Base-by-base conservation (phyloP, 768 basidiomycete genomes). In the Pleurotus cornucopiae region DNA sequence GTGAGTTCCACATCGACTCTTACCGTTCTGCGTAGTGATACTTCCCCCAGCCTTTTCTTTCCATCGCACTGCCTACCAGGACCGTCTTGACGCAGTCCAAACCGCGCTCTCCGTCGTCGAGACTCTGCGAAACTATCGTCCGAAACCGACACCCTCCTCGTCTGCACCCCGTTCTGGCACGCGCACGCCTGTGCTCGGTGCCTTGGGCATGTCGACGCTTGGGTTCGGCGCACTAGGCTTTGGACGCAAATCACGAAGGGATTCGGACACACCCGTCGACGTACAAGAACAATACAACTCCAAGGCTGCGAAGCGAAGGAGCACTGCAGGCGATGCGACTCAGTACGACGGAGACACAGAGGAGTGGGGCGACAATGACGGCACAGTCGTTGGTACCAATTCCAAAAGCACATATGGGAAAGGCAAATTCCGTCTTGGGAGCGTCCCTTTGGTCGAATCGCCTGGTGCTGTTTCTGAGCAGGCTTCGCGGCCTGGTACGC, bases 41-140 rank as follows among this genome's bases (percentile, higher is more conserved):
- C 47, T 12, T 43, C 12, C 40, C 20, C 3, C 38, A 76, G 88
- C 89, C 0, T 87, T 88, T 62, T 76, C 79, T 16, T 92, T 92
- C 69, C 89, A 91, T 66, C 81, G 76, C n/a, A 85, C 81, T 2
- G 90, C 90, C 7, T 92, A 83, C 66, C 78, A 76, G 61, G 89
- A 91, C 34, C 87, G 89, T 48, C 71, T 90, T 4, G 76, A 81
- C 7, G 70, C 73, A n/a, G 77, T 90, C 5, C 69, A 73, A 55
- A 68, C 74, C 40, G 73, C 83, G 1, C 74, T 90, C 3, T 66
- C 65, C 2, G 82, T 82, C 41, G 79, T 91, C 53, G 89, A 91
- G 66, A 76, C 76, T 59, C 77, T 91, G 14, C 83, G 87, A 26
- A 69, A 78, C 48, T 87, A 87, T 65, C 80, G 79, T 14, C 89